Evolutionary conservation across 1,284 basidiomycete genomes (phyloP).

Genomic region (Moesziomyces aphidis): DNA sequence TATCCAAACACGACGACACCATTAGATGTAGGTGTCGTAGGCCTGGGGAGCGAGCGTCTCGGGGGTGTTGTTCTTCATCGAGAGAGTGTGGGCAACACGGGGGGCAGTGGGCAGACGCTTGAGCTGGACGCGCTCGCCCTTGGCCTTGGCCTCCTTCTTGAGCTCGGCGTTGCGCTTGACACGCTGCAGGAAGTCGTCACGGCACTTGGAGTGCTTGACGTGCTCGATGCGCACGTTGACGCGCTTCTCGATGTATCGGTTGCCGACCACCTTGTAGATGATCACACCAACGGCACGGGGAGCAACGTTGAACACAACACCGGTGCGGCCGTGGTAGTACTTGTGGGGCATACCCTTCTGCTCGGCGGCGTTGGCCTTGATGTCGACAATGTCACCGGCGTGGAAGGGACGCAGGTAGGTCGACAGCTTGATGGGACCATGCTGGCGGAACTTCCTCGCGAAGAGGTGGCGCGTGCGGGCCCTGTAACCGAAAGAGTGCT

Average conservation of each 20-base stretch:
- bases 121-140: slow-evolving; percentile 79
- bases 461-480: slow-evolving; percentile 99
- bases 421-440: slow-evolving; percentile 89
- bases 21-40: slow-evolving; percentile 72
- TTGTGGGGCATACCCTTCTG: slow-evolving; percentile 99
- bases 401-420: slow-evolving; percentile 94
- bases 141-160: slow-evolving; percentile 81
- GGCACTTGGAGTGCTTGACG: slow-evolving; percentile 97
- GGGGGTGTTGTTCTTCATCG: slow-evolving; percentile 80
- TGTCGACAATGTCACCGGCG: slow-evolving; percentile 98
- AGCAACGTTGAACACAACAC: slow-evolving; percentile 98
- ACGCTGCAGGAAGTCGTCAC: slow-evolving; percentile 96
- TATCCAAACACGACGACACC: slow-evolving; percentile 10
- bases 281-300: slow-evolving; percentile 95
- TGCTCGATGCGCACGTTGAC: slow-evolving; percentile 99
- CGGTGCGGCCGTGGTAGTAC: slow-evolving; percentile 81
- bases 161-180: slow-evolving; percentile 91
- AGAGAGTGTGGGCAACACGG: slow-evolving; percentile 82
- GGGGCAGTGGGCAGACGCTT: slow-evolving; percentile 89
- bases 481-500: slow-evolving; percentile 99
- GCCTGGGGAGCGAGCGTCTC: slow-evolving; percentile 92
- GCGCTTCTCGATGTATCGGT: slow-evolving; percentile 99
- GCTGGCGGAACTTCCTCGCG: slow-evolving; percentile 74
- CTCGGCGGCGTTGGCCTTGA: slow-evolving; percentile 98
- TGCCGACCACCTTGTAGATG: slow-evolving; percentile 98